Percentiles rank a stretch among this genome's conserved stretches.
phyloP scores from a whole-genome alignment of 768 basidiomycete genomes.

The Termitomyces sp. region DNA sequence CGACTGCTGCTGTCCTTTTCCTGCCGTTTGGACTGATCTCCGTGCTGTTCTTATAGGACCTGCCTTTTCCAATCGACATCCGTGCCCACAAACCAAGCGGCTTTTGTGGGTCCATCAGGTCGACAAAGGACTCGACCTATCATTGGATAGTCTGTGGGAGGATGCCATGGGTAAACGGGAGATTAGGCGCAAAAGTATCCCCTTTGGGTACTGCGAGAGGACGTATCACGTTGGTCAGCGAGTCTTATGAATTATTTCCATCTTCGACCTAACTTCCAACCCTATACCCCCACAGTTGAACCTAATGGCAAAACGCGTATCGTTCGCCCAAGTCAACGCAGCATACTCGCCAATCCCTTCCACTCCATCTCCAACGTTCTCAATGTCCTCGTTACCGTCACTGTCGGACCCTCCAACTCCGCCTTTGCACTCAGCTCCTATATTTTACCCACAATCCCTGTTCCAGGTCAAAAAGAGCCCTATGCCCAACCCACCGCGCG shows the following conservation, averaged over 20 bases:
- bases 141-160: constrained; percentile 5
- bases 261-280: constrained; percentile 6
- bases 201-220: constrained; percentile 5
- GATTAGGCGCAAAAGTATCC: constrained; percentile 5
- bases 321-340: constrained; percentile 32
- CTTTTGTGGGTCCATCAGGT: not conserved
- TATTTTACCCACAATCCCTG: constrained; percentile 24
- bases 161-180: not conserved
- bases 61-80: constrained; percentile 3
- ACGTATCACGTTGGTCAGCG: not conserved
- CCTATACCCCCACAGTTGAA: constrained; percentile 10
- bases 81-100: not conserved
- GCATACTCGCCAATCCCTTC: constrained; percentile 28
- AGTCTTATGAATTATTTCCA: constrained; percentile 7
- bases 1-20: not conserved
- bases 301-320: constrained; percentile 33
- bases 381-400: constrained; percentile 18
- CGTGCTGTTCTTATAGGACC: not conserved
- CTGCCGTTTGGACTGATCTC: not conserved
- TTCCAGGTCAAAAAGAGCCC: constrained; percentile 15
- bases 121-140: not conserved
- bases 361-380: constrained; percentile 32
- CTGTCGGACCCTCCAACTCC: constrained; percentile 30
- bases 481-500: constrained; percentile 17
- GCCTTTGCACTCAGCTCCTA: constrained; percentile 21